Evolutionary conservation across 352 stramenopile genomes (phyloP), one percentile per base, ranked within the genome.

Genomic region (Phytophthora nicotianae): DNA sequence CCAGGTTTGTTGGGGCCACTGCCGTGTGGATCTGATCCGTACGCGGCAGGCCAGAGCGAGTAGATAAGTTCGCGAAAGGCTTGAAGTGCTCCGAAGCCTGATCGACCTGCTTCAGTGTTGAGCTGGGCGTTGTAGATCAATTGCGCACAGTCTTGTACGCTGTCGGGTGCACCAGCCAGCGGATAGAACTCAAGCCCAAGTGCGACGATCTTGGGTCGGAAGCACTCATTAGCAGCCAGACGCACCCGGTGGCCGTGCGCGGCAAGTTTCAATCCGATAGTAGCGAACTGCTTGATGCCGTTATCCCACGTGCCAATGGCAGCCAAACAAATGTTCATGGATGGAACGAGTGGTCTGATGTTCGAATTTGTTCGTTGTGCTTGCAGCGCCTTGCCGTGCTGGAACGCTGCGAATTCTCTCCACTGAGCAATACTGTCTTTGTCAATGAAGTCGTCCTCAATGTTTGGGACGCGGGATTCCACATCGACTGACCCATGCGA

Each of bases 161-260:
- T 70, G 6, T 74, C 60, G 6, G 60, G 53, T 5, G 60, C 65
- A 3, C 69, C 65, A 16, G 54, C 64, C 37, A 84, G 70, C 9
- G 75, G 67, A 35, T 77, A 82, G 21, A 82, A 84, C 45, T 84
- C 75, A 20, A 84, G 65, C 10, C 74, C 71, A 5, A 66, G 67
- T 0, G 55, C 61, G 6, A 72, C 67, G 16, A 96, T 86, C 11
- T 79, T 75, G 2, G 65, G 17, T 4, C 86, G 62, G 68, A 90
- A 92, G 9, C 75, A 59, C 38, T 84, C 71, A 47, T 96, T 88
- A 1, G 85, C 83, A 3, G 86, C 89, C 32, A 97, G 67, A 9
- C 89, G 77, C 0, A 97, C 89, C 0, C 80, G 71, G 70, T 97
- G 88, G 0, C 89, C 89, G 16, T 87, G 49, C 2, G 58, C 48